Conservation (phyloP, 148 eudicot species). For the Rhododendron henanense region DNA sequence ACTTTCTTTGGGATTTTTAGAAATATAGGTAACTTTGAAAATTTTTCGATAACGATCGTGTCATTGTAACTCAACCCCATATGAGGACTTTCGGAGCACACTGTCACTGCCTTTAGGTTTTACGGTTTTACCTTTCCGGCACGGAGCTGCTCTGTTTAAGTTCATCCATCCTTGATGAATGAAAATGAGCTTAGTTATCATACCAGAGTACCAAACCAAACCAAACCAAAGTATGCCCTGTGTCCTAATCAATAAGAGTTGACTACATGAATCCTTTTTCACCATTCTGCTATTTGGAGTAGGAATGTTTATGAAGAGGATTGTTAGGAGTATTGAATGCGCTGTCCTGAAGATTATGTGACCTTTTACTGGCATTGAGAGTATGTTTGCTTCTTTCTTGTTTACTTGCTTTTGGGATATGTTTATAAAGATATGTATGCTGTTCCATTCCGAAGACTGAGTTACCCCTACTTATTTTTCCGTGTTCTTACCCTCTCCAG, state of each 20-base stretch:
- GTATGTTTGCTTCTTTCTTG: background rate
- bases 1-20: background rate
- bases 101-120: background rate
- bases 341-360: background rate
- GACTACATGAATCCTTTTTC: background rate
- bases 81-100: background rate
- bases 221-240: background rate
- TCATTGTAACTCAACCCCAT: background rate
- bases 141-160: background rate
- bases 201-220: background rate
- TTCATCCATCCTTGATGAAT: background rate
- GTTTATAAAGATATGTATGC: background rate
- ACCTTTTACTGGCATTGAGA: background rate
- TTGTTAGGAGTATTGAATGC: background rate
- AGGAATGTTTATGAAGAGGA: background rate
- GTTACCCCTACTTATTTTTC: background rate
- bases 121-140: background rate
- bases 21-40: background rate
- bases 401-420: background rate
- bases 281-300: background rate
- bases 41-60: background rate
- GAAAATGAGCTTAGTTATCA: background rate
- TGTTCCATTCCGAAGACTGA: background rate
- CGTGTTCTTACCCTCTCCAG: background rate
- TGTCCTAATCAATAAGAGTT: background rate